Evolutionary conservation across 2,329 filamentous ascomycete genomes (phyloP), one percentile per base, ranked within the genome.

Genomic region (Westerdykella sp.): DNA sequence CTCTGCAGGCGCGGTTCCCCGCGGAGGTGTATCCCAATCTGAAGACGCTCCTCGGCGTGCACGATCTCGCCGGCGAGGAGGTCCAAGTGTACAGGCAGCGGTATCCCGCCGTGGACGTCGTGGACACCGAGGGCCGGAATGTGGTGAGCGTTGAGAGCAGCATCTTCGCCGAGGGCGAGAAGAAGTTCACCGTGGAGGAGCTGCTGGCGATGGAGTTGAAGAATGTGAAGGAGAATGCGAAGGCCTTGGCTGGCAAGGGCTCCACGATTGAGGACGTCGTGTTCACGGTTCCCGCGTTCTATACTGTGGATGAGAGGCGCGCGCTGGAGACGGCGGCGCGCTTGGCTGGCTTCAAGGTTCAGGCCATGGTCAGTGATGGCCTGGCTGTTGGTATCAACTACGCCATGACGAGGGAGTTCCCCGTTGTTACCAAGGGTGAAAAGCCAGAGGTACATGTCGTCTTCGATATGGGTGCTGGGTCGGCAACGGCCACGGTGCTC

Each of bases 401-500:
- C 67, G 93, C 93, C 35, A 96, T 89, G 22, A 85, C 80, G 59
- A 81, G 93, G 58, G 88, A 85, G 13, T 98, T 97, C 68, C 88
- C 90, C 31, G 76, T 91, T 46, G 75, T 93, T 47, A 85, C 80
- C 43, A 83, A 93, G 42, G 88, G 87, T 42, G 84, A 79, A 51
- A 89, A 89, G 32, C 84, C 93, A 0, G 93, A 98, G 69, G 80
- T 90, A 57, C 88, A 98, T 70, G 72, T 98, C 65, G 81, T 98
- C 23, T 98, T 93, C 62, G 93, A 98, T 64, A 97, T 98, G 90
- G 93, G 93, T 54, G 90, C 93, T 54, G 93, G 93, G 4, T 96
- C 88, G 37, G 86, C 91, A 25, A 95, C 88, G 57, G 91, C 91
- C 4, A 93, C 89, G 6, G 74, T 98, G 41, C 71, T 98, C 63